These are phyloP conservation scores for Closterium sp. DNA, from an alignment of 139 green algal genomes.

Conservation along the genomic window DNA sequence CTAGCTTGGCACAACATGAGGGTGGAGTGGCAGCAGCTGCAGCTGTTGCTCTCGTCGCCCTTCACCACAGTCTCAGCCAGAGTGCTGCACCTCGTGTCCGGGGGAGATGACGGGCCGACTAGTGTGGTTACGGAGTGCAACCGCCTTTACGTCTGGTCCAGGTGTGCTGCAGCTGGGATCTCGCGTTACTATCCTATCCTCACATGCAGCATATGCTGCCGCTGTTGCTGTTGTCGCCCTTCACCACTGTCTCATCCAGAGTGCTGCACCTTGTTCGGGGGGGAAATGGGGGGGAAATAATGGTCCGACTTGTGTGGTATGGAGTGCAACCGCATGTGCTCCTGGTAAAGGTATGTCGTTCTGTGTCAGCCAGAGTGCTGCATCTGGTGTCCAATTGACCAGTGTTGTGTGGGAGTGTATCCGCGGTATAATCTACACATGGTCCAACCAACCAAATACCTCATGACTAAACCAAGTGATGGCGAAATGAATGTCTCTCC, in stretches of 20 bases:
- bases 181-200: too few species aligned
- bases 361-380: neutral
- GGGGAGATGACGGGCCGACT: neutral
- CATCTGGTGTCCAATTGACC: neutral
- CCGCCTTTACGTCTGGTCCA: constrained; percentile 1
- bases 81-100: constrained; percentile 3
- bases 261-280: too few species aligned
- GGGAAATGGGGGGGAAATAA: too few species aligned
- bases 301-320: too few species aligned
- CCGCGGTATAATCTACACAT: too few species aligned
- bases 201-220: too few species aligned
- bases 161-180: too few species aligned
- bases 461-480: too few species aligned
- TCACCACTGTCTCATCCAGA: constrained; percentile 1
- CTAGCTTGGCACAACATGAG: neutral
- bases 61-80: neutral
- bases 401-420: constrained; percentile 16
- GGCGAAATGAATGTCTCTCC: too few species aligned
- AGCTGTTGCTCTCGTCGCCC: neutral
- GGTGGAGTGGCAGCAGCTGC: neutral
- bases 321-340: too few species aligned
- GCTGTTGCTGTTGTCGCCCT: neutral
- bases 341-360: too few species aligned
- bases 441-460: too few species aligned
- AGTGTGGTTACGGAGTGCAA: constrained; percentile 21